Conservation (phyloP, 2,329 filamentous ascomycete genomes). For the Cladophialophora exuberans region DNA sequence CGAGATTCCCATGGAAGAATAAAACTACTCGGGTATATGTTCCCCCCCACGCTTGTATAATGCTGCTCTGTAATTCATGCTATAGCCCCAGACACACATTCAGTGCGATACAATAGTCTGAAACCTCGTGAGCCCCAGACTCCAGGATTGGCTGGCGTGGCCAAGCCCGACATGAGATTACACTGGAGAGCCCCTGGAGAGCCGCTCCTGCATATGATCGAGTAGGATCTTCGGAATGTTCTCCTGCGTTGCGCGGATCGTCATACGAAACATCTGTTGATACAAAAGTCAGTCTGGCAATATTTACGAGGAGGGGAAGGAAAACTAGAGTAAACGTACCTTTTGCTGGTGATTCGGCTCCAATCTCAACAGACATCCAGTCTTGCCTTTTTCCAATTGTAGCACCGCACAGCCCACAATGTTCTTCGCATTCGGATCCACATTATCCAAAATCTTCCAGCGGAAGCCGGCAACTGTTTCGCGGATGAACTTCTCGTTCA, state of each 20-base stretch:
- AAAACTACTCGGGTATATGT: too few species aligned
- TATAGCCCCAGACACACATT: too few species aligned
- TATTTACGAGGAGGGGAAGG: background rate
- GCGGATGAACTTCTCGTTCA: constrained; percentile 72
- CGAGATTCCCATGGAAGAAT: too few species aligned
- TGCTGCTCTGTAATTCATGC: too few species aligned
- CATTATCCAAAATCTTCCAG: constrained; percentile 81
- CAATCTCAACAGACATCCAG: constrained; percentile 87
- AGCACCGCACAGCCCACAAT: constrained; percentile 88
- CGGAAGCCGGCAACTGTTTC: constrained; percentile 76
- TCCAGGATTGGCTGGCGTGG: background rate
- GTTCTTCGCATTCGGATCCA: constrained; percentile 92
- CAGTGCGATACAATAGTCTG: too few species aligned
- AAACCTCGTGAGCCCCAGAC: too few species aligned
- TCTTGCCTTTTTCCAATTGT: constrained; percentile 78
- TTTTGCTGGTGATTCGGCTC: constrained; percentile 92
- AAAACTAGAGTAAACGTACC: constrained; percentile 59
- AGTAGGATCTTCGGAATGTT: constrained; percentile 77
- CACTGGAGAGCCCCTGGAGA: constrained; percentile 57
- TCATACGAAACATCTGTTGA: constrained; percentile 87
- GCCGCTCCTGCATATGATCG: constrained; percentile 83
- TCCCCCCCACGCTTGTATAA: too few species aligned
- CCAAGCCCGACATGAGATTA: background rate
- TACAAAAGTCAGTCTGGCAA: constrained; percentile 22
- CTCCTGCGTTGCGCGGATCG: constrained; percentile 91